A percentile compares a stretch with the other conserved stretches of the same genome.
Conservation (phyloP, 1,284 basidiomycete species). For the Ceratobasidium sp. region DNA sequence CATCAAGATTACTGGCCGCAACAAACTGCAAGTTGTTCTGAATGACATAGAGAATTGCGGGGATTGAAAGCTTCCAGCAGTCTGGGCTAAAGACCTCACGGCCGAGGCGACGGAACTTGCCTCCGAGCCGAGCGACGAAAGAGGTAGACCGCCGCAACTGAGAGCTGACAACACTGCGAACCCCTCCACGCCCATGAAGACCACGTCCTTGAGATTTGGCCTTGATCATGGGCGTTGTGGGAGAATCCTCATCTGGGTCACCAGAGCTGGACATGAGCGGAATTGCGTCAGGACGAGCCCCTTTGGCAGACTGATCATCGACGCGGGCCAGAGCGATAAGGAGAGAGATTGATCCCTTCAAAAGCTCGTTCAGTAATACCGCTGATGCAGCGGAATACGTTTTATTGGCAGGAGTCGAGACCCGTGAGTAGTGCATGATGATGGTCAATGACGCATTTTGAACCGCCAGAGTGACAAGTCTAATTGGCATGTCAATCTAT, state of each 20-base stretch:
- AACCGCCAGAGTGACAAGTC: conserved; percentile 89
- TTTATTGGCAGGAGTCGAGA: conserved; percentile 76
- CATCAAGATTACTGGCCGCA: conserved; percentile 91
- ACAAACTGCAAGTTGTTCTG: conserved; percentile 98
- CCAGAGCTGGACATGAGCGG: conserved; percentile 27
- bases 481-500: conserved; percentile 51
- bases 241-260: conserved; percentile 40
- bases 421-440: conserved; percentile 95
- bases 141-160: conserved; percentile 51
- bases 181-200: conserved; percentile 2
- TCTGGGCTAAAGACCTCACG: conserved; percentile 79
- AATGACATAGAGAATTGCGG: conserved; percentile 94
- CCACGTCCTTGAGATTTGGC: conserved; percentile 26
- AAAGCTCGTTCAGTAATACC: conserved; percentile 90
- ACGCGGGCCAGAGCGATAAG: conserved; percentile 65
- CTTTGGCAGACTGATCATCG: conserved; percentile 43
- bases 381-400: conserved; percentile 92
- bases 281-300: conserved; percentile 18
- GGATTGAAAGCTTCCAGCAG: conserved; percentile 97
- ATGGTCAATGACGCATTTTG: conserved; percentile 92
- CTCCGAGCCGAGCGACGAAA: conserved; percentile 47
- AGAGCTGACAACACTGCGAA: conserved; percentile 35
- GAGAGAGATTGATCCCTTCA: conserved; percentile 90
- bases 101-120: conserved; percentile 56
- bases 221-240: conserved; percentile 53